phyloP scores from a whole-genome alignment of 805 yeast species.

The Wickerhamiella occidentalis region DNA sequence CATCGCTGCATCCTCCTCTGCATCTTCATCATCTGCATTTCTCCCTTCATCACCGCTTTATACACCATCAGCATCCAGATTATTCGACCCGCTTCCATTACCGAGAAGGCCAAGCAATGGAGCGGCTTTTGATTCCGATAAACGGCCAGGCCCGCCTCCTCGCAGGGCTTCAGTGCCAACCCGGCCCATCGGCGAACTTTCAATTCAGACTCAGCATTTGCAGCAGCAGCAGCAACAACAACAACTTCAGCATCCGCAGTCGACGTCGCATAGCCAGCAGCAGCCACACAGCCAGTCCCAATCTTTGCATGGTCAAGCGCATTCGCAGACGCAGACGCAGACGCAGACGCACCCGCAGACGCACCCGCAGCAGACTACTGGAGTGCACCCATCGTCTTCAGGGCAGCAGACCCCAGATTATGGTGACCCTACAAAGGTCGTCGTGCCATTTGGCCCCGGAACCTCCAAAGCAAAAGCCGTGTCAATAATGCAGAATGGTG shows the following conservation, averaged over 20 bases:
- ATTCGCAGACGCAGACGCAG: neutral
- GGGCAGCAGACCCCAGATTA: neutral
- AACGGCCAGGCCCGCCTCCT: conserved; percentile 8
- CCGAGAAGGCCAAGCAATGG: conserved; percentile 7
- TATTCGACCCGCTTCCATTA: conserved; percentile 7
- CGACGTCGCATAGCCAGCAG: neutral
- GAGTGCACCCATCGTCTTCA: neutral
- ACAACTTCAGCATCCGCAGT: neutral
- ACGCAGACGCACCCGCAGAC: neutral
- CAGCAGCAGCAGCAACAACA: neutral
- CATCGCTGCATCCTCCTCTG: neutral
- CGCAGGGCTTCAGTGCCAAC: conserved; percentile 11
- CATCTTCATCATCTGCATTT: conserved; percentile 12
- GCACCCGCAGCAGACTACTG: neutral
- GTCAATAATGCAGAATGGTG: conserved; percentile 31
- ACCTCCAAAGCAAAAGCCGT: conserved; percentile 25
- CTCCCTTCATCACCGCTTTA: conserved; percentile 12
- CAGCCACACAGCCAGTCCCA: neutral
- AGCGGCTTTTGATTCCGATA: neutral
- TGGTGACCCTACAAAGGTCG: conserved; percentile 17
- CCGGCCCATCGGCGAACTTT: conserved; percentile 7
- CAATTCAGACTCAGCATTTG: conserved; percentile 3
- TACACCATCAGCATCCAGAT: conserved; percentile 6
- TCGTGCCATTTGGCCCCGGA: conserved; percentile 26
- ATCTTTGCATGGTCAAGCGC: neutral